These are phyloP conservation scores for Tetrapyrgos nigripes DNA, from an alignment of 1,284 basidiomycete species.

Conservation along the genomic window DNA sequence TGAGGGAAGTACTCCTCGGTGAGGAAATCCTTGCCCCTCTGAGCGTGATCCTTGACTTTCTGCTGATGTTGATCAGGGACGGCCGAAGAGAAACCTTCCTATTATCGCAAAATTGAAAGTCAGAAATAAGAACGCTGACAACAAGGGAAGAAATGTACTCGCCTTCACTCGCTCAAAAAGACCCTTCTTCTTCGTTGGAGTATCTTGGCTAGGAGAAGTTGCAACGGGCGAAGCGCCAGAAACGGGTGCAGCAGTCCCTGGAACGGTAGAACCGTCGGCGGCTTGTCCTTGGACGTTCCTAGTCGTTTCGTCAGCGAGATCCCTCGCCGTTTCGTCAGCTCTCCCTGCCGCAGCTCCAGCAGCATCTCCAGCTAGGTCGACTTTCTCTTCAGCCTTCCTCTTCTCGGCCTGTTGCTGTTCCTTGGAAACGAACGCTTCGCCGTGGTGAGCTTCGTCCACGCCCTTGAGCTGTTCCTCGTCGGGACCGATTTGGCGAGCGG, in stretches of 20 bases:
- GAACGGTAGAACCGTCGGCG: background rate
- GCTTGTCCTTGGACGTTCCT: background rate
- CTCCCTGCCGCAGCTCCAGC: conserved; percentile 16
- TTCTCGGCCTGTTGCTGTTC: conserved; percentile 50
- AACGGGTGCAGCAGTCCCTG: background rate
- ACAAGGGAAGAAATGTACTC: background rate
- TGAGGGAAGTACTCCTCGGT: conserved; percentile 86
- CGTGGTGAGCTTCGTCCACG: conserved; percentile 65
- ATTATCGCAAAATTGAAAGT: too few species aligned
- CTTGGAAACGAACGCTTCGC: background rate
- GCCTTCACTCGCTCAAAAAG: conserved; percentile 55
- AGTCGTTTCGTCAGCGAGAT: background rate
- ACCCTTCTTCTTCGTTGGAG: conserved; percentile 51
- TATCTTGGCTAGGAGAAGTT: background rate
- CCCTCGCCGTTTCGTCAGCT: conserved; percentile 27
- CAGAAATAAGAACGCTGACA: background rate
- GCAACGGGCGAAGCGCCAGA: background rate
- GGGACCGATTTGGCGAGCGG: conserved; percentile 78
- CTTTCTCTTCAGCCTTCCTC: conserved; percentile 38
- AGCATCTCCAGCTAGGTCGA: conserved; percentile 35
- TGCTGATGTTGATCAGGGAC: conserved; percentile 72
- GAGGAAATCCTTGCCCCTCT: conserved; percentile 70
- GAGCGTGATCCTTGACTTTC: conserved; percentile 53
- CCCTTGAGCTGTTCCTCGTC: conserved; percentile 63
- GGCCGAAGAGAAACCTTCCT: conserved; percentile 41